phyloP scores from a whole-genome alignment of 257 asterid species.

The Oldenlandia corymbosa region DNA sequence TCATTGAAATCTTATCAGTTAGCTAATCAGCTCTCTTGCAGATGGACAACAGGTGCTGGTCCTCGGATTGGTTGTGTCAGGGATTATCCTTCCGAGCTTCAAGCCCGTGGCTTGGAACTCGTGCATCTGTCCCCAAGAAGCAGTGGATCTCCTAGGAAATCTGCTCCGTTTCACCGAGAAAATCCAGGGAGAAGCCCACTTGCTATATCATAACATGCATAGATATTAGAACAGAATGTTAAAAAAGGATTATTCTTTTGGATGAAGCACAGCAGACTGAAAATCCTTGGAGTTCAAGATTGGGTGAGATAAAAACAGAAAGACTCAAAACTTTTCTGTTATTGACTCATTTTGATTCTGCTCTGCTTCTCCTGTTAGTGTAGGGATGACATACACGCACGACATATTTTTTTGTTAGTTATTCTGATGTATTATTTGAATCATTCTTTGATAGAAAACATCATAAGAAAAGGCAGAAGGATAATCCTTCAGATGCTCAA shows the following conservation, averaged over 20 bases:
- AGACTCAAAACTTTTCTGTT: too few species aligned
- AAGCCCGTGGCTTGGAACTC: slow-evolving; percentile 57
- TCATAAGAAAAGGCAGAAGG: neutral
- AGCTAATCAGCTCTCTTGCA: slow-evolving; percentile 67
- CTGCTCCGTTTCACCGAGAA: slow-evolving; percentile 19
- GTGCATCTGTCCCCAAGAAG: slow-evolving; percentile 65
- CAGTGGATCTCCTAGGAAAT: slow-evolving; percentile 33
- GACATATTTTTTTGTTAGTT: neutral
- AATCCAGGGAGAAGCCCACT: slow-evolving; percentile 28
- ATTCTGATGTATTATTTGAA: neutral
- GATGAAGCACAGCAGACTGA: neutral
- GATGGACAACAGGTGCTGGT: slow-evolving; percentile 95
- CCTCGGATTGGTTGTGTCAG: slow-evolving; percentile 86
- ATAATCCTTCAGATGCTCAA: slow-evolving; percentile 3
- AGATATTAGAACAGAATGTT: neutral
- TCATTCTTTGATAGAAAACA: neutral
- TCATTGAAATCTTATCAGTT: slow-evolving; percentile 65
- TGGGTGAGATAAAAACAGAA: neutral
- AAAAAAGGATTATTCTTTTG: neutral
- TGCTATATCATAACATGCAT: slow-evolving; percentile 14
- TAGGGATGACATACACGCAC: neutral
- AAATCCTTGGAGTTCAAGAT: neutral
- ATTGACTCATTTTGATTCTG: neutral
- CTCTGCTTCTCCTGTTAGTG: slow-evolving; percentile 2
- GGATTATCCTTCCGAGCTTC: slow-evolving; percentile 87